These are phyloP conservation scores for Tephrocybe sp. DNA, from an alignment of 768 basidiomycete genomes.

Conservation along the genomic window DNA sequence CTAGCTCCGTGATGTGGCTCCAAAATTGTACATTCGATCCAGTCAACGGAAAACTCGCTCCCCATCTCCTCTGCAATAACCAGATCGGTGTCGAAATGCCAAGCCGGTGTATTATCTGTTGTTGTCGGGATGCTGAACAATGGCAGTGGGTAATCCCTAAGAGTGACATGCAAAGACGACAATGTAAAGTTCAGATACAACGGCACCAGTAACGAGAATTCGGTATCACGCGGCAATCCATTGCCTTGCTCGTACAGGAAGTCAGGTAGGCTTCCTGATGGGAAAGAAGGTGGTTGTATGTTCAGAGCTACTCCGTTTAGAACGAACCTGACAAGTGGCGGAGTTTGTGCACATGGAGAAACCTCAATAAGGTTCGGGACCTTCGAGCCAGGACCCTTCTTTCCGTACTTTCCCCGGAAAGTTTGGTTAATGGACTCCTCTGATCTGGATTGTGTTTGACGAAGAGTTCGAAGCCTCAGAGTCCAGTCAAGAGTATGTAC, in stretches of 20 bases:
- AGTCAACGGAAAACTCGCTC: slow-evolving; percentile 61
- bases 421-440: slow-evolving; percentile 47
- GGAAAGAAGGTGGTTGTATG: slow-evolving; percentile 62
- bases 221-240: slow-evolving; percentile 66
- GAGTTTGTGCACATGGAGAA: slow-evolving; percentile 29
- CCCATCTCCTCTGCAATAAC: slow-evolving; percentile 90
- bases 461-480: slow-evolving; percentile 48
- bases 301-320: slow-evolving; percentile 59
- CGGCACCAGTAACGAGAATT: slow-evolving; percentile 81
- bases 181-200: slow-evolving; percentile 74
- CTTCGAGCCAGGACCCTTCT: slow-evolving; percentile 22
- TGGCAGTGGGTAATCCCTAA: slow-evolving; percentile 90
- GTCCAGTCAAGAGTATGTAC: slow-evolving; percentile 78
- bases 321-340: slow-evolving; percentile 73
- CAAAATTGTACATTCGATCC: slow-evolving; percentile 69
- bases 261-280: slow-evolving; percentile 49
- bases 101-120: slow-evolving; percentile 40
- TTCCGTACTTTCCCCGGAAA: slow-evolving; percentile 37
- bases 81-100: slow-evolving; percentile 73
- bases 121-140: slow-evolving; percentile 69
- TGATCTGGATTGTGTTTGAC: slow-evolving; percentile 46
- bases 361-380: slow-evolving; percentile 47
- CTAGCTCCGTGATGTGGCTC: slow-evolving; percentile 51
- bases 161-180: slow-evolving; percentile 54
- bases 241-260: slow-evolving; percentile 68